Evolutionary conservation across 345 rosid species (phyloP).

Genomic region (Erucastrum elatum): DNA sequence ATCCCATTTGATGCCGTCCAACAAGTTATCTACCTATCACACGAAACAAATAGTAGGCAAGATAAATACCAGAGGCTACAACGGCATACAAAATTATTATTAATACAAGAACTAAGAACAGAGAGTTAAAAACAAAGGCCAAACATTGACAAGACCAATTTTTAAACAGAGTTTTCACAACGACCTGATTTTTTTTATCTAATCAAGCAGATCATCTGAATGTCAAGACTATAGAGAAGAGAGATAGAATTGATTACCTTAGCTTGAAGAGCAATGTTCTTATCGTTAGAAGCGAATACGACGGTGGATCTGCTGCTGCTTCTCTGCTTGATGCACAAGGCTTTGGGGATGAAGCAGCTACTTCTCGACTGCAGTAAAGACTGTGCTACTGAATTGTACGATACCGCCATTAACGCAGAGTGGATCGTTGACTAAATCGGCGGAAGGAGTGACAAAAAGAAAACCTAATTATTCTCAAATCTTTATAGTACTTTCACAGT

Average conservation of each 20-base stretch:
- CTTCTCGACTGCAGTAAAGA: constrained; percentile 2
- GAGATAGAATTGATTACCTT: constrained; percentile 23
- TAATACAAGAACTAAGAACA: neutral
- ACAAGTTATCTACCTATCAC: constrained; percentile 62
- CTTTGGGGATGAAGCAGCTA: constrained; percentile 20
- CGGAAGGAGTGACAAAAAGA: neutral
- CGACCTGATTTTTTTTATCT: too few relatives aligned
- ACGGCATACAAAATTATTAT: constrained; percentile 31
- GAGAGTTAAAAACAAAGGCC: neutral
- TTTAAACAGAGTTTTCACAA: too few relatives aligned
- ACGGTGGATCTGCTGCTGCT: constrained; percentile 19
- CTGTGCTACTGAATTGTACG: constrained; percentile 25
- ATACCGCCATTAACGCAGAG: constrained; percentile 25
- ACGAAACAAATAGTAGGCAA: constrained; percentile 9
- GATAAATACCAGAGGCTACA: neutral
- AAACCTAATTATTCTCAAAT: too few relatives aligned
- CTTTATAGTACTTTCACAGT: too few relatives aligned
- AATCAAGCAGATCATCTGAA: neutral
- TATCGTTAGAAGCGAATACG: constrained; percentile 28
- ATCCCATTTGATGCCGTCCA: constrained; percentile 86
- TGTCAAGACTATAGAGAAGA: neutral
- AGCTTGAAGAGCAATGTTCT: constrained; percentile 29
- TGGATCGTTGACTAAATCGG: neutral
- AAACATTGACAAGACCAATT: too few relatives aligned
- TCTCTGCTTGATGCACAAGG: constrained; percentile 11